Evolutionary conservation across 768 basidiomycete genomes (phyloP), one percentile per base, ranked within the genome.

Genomic region (Psilocybe tampanensis): DNA sequence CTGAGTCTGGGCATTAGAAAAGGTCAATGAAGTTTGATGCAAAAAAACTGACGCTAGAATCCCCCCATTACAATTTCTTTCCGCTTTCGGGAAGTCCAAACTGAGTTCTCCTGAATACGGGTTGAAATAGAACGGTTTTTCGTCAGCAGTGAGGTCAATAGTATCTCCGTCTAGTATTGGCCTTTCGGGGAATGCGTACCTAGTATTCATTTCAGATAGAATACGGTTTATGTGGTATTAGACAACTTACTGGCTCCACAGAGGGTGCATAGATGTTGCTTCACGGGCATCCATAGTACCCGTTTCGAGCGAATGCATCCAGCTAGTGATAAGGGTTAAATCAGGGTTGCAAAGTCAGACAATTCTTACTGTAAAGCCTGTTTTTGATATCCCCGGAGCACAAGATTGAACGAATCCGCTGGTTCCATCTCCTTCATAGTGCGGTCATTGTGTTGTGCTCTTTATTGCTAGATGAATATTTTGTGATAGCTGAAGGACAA

Each of bases 41-140:
- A 54, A 44, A 59, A 41, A 33, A 23, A 58, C 90, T 70, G 72
- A 96, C 82, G 95, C 96, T 41, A 98, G 74, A 60, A 98, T 95
- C 2, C 96, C 96, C 22, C 95, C 95, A 65, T 81, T 80, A 52
- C 90, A 87, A 59, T 82, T 86, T 45, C 84, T 80, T 65, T 91
- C 88, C 0, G 90, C 86, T 65, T 79, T 89, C 0, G 96, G 96
- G 63, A 96, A 94, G 8, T 86, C 78, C 23, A 98, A 72, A 60
- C 88, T 92, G 51, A 98, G 74, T 68, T 98, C 95, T 9, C 95
- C 92, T 9, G 91, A 94, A 68, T 93, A 94, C 1, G 92, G 86
- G 64, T 94, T 96, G 77, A 92, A 92, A 72, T 94, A 96, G 67
- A 96, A 95, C 0, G 76, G 76, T 51, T 77, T 82, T 21, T 95